Percentiles rank a stretch among this genome's conserved stretches.
Conservation (phyloP, 202 grass and related monocot species). For the Tripidium arundinaceum region DNA sequence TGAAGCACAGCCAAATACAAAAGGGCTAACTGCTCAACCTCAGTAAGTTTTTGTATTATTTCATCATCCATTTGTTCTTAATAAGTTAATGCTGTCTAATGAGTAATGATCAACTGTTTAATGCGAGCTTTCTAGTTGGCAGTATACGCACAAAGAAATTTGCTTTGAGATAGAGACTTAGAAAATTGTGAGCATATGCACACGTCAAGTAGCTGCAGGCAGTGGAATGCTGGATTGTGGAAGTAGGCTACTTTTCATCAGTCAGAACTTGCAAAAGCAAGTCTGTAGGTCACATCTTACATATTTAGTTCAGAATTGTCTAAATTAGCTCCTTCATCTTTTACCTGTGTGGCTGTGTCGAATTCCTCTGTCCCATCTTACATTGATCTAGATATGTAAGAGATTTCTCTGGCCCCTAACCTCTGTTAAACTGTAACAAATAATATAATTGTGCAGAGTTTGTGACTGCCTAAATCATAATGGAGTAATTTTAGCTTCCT, state of each 20-base stretch:
- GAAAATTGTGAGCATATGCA: neutral
- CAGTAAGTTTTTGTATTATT: constrained; percentile 66
- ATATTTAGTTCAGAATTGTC: neutral
- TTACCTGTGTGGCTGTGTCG: neutral
- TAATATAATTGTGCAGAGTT: neutral
- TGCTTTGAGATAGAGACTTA: neutral
- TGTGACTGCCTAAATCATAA: neutral
- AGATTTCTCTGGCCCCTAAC: neutral
- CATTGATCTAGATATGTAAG: neutral
- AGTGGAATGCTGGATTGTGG: neutral
- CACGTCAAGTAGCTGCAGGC: neutral
- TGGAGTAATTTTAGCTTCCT: neutral
- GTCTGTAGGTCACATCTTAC: neutral
- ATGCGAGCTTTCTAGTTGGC: constrained; percentile 4
- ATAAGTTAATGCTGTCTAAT: neutral
- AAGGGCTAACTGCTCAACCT: constrained; percentile 79
- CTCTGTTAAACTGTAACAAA: neutral
- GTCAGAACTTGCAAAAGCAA: neutral
- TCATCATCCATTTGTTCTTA: constrained; percentile 5
- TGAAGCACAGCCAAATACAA: constrained; percentile 77
- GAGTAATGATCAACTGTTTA: neutral
- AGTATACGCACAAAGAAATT: neutral
- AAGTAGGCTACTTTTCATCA: neutral
- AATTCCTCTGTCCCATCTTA: neutral
- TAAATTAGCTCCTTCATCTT: neutral